Percentiles rank a stretch among this genome's conserved stretches.
Conservation (phyloP, 495 filamentous ascomycete species). For the Delitschia confertaspora region DNA sequence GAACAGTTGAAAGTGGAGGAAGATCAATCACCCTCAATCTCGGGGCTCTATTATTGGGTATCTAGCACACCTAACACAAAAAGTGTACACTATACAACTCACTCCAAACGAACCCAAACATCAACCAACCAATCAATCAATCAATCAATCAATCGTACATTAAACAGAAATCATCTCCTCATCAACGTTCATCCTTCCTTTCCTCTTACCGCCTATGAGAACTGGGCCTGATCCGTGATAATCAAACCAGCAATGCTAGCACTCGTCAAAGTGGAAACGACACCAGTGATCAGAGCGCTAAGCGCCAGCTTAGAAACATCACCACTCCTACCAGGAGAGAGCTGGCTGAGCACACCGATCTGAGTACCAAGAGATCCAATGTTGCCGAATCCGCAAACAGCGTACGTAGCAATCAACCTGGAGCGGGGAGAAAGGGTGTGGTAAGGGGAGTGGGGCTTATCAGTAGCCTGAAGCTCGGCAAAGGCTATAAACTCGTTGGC, state of each 20-base stretch:
- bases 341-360: constrained; percentile 74
- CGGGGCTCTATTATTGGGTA: no score
- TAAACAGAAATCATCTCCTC: no score
- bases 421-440: constrained; percentile 55
- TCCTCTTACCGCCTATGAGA: no score
- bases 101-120: no score
- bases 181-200: no score
- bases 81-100: no score
- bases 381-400: constrained; percentile 60
- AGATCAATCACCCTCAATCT: no score
- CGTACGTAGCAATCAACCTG: constrained; percentile 62
- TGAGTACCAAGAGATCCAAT: constrained; percentile 76
- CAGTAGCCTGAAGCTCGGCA: constrained; percentile 39
- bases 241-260: constrained; percentile 73
- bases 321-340: constrained; percentile 61
- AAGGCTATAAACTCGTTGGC: constrained; percentile 47
- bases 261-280: constrained; percentile 69
- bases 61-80: no score
- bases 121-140: no score
- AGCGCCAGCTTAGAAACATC: constrained; percentile 70
- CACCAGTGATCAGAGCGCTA: constrained; percentile 67
- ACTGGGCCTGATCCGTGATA: constrained; percentile 51
- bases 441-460: constrained; percentile 37
- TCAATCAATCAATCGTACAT: no score
- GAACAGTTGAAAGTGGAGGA: no score